Base-by-base conservation (phyloP, 345 rosid species). In the Durio zibethinus region DNA sequence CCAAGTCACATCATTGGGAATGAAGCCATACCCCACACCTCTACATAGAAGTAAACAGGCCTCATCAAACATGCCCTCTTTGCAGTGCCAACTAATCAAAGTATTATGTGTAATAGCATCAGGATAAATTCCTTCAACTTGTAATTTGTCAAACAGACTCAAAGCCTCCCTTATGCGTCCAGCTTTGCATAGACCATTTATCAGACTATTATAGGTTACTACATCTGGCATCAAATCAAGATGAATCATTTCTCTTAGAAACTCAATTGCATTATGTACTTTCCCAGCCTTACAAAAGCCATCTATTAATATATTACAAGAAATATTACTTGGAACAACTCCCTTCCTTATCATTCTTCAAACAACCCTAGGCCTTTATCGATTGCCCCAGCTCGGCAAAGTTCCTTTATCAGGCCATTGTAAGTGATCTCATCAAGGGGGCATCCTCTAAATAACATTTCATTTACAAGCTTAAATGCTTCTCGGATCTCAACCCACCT, bases 21-120 rank as follows among this genome's bases (percentile, higher is more conserved):
- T 76, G 62, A 94, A 86, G 53, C 89, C 91, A 47, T 78, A 85
- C 61, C 80, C 85, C 3, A 91, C 50, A 10, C 94, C 90, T 85
- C 81, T 84, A 50, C 72, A 72, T 11, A 94, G 83, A 64, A 94
- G 83, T 29, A 79, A 87, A 78, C 80, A 89, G 8, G 98, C 97
- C 80, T 86, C 94, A 65, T 85, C 83, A 61, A 86, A 78, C 85
- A 79, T 77, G 62, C 90, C 89, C 77, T 73, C 87, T 81, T 87
- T 88, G 83, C 93, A 91, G 48, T 88, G 82, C 95, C 94, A 86
- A 78, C 91, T 86, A 71, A 94, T 87, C 83, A 93, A 78, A 65
- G 97, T 93, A 81, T 93, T 94, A 69, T 91, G 93, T 25, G 95
- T 91, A 81, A 93, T 84, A 21, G 86, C 82, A 86, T 93, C 97